Percentiles rank a stretch among this genome's conserved stretches.
phyloP scores from a whole-genome alignment of 2,329 filamentous ascomycete species.

The Xylaria sp. region DNA sequence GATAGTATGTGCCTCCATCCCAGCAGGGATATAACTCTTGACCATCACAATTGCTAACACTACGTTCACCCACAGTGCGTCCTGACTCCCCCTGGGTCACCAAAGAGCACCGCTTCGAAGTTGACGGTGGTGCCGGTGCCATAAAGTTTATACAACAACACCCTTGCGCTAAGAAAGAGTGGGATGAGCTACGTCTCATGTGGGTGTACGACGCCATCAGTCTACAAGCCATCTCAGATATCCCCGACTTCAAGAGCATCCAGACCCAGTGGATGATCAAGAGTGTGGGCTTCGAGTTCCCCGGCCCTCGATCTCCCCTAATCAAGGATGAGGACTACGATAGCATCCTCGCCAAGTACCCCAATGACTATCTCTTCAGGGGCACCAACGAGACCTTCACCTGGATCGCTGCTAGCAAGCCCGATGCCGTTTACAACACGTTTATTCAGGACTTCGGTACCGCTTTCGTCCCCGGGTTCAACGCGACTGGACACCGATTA shows the following conservation, averaged over 20 bases:
- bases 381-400: slow-evolving; percentile 39
- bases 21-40: neutral
- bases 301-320: slow-evolving; percentile 32
- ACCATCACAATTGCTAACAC: slow-evolving; percentile 13
- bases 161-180: slow-evolving; percentile 27
- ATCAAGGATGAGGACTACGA: slow-evolving; percentile 32
- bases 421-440: slow-evolving; percentile 30
- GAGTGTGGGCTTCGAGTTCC: slow-evolving; percentile 37
- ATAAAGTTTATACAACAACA: slow-evolving; percentile 29
- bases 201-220: slow-evolving; percentile 35
- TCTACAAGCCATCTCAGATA: slow-evolving; percentile 29
- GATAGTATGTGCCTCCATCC: slow-evolving; percentile 31
- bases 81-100: slow-evolving; percentile 35
- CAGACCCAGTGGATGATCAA: slow-evolving; percentile 37
- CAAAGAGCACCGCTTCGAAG: slow-evolving; percentile 34
- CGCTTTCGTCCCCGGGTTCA: slow-evolving; percentile 30
- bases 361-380: slow-evolving; percentile 34
- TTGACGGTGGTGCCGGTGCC: slow-evolving; percentile 34
- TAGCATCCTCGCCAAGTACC: slow-evolving; percentile 32
- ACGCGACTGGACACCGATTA: slow-evolving; percentile 33
- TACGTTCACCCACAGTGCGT: slow-evolving; percentile 25
- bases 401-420: slow-evolving; percentile 34
- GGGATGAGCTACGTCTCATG: slow-evolving; percentile 25
- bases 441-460: slow-evolving; percentile 36
- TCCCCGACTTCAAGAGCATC: slow-evolving; percentile 36